phyloP scores from a whole-genome alignment of 495 filamentous ascomycete genomes.

The Gamarada debralockiae region DNA sequence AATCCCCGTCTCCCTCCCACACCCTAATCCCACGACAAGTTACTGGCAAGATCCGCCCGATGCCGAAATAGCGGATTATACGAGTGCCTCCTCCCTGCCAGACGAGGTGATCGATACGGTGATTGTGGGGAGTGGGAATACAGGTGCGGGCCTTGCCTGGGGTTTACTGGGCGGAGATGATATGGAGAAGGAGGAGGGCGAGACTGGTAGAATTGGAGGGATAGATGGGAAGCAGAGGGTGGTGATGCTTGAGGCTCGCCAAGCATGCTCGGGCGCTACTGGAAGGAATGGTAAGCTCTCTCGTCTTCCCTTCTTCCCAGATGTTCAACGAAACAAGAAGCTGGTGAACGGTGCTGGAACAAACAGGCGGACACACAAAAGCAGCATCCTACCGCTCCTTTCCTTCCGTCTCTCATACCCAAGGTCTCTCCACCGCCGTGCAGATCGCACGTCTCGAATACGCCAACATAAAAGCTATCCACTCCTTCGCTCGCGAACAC shows the following conservation, averaged over 20 bases:
- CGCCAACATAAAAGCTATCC: conserved; percentile 51
- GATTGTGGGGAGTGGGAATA: conserved; percentile 70
- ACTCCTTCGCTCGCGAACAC: conserved; percentile 47
- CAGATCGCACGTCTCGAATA: conserved; percentile 55
- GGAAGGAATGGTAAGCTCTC: conserved; percentile 48
- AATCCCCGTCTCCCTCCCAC: conserved; percentile 46
- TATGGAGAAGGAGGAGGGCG: not conserved
- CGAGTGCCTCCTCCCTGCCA: conserved; percentile 44
- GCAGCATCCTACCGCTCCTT: conserved; percentile 57
- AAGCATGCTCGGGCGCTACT: conserved; percentile 54
- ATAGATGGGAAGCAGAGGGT: conserved; percentile 17
- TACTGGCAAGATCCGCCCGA: conserved; percentile 71
- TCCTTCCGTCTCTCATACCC: conserved; percentile 32
- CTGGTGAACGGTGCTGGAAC: not conserved
- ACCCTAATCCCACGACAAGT: conserved; percentile 54
- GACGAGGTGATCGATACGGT: conserved; percentile 44
- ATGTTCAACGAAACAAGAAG: not conserved
- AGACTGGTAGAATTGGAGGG: not conserved
- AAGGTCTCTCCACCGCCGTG: conserved; percentile 40
- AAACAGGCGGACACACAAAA: conserved; percentile 64
- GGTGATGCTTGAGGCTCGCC: conserved; percentile 57
- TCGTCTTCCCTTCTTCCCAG: not conserved
- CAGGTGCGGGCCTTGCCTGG: conserved; percentile 57
- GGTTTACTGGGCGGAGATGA: conserved; percentile 40
- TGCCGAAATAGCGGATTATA: conserved; percentile 44